Evolutionary conservation across 768 basidiomycete species (phyloP).

Genomic region (Macrolepiota fuliginosa): DNA sequence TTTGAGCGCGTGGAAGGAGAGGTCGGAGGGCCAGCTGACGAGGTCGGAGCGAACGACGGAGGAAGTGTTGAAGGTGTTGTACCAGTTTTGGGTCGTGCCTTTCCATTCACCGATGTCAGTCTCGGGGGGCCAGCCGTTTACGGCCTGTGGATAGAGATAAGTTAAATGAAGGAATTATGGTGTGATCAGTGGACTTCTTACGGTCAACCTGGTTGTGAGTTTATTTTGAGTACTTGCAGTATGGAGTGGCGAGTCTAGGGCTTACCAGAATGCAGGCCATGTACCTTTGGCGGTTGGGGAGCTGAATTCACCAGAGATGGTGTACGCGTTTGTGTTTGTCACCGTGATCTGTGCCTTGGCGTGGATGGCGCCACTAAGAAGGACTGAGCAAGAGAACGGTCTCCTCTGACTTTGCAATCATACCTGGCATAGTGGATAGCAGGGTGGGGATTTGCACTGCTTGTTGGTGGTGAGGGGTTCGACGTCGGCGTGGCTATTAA

Average conservation of each 20-base stretch:
- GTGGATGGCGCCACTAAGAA: slow-evolving; percentile 34
- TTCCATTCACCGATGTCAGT: slow-evolving; percentile 46
- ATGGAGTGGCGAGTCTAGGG: neutral
- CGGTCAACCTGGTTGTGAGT: slow-evolving; percentile 1
- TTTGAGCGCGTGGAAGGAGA: slow-evolving; percentile 41
- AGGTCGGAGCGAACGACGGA: slow-evolving; percentile 36
- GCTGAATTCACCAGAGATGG: slow-evolving; percentile 41
- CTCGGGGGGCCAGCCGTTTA: slow-evolving; percentile 43
- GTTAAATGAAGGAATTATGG: neutral
- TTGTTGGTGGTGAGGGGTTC: slow-evolving; percentile 35
- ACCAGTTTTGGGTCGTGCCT: slow-evolving; percentile 42
- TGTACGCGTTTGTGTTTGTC: slow-evolving; percentile 31
- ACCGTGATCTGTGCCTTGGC: slow-evolving; percentile 42
- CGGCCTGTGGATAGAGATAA: slow-evolving; percentile 24
- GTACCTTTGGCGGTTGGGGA: slow-evolving; percentile 37
- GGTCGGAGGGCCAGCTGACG: slow-evolving; percentile 39
- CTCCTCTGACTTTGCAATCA: neutral
- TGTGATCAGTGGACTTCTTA: neutral
- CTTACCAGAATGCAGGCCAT: slow-evolving; percentile 45
- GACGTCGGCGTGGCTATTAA: slow-evolving; percentile 41
- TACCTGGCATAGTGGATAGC: slow-evolving; percentile 42
- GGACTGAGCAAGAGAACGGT: neutral
- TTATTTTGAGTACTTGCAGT: neutral
- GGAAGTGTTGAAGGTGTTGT: slow-evolving; percentile 44
- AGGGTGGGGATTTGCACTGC: slow-evolving; percentile 37